Conservation (phyloP, 2,329 filamentous ascomycete species). For the Penicillium concentricum region DNA sequence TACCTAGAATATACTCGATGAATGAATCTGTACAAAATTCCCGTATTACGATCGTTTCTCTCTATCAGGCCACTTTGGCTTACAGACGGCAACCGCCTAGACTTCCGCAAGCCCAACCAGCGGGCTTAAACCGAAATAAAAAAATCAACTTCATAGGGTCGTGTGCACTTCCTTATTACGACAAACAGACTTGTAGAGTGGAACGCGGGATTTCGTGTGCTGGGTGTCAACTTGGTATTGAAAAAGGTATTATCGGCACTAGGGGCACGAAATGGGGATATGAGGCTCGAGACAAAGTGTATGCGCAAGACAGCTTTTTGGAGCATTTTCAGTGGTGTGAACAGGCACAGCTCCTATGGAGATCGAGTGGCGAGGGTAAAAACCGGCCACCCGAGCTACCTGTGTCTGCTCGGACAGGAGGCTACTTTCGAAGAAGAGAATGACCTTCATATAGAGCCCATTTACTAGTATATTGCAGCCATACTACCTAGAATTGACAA, state of each 20-base stretch:
- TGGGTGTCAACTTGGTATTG: conserved; percentile 14
- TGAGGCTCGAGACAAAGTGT: conserved; percentile 13
- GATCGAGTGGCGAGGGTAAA: conserved; percentile 12
- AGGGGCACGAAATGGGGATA: conserved; percentile 3
- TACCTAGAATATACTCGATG: conserved; percentile 17
- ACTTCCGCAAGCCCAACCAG: conserved; percentile 3
- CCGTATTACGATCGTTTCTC: conserved; percentile 14
- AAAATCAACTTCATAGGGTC: conserved; percentile 16
- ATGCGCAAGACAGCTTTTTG: conserved; percentile 10
- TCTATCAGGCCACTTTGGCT: conserved; percentile 12
- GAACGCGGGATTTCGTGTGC: conserved; percentile 13
- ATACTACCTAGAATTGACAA: neutral
- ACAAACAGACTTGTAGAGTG: conserved; percentile 9
- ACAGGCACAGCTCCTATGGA: conserved; percentile 11
- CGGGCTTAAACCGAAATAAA: conserved; percentile 3
- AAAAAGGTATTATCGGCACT: conserved; percentile 13
- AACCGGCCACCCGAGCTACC: conserved; percentile 8
- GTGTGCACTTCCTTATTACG: conserved; percentile 18
- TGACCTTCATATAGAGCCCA: conserved; percentile 2
- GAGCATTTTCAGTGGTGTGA: conserved; percentile 8
- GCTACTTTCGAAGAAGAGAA: conserved; percentile 13
- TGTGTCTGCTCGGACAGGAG: conserved; percentile 10
- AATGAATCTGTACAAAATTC: conserved; percentile 9
- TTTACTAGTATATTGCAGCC: conserved; percentile 6
- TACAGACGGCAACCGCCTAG: conserved; percentile 10